phyloP scores from a whole-genome alignment of 495 filamentous ascomycete species.

The Penicillium tannophilum region DNA sequence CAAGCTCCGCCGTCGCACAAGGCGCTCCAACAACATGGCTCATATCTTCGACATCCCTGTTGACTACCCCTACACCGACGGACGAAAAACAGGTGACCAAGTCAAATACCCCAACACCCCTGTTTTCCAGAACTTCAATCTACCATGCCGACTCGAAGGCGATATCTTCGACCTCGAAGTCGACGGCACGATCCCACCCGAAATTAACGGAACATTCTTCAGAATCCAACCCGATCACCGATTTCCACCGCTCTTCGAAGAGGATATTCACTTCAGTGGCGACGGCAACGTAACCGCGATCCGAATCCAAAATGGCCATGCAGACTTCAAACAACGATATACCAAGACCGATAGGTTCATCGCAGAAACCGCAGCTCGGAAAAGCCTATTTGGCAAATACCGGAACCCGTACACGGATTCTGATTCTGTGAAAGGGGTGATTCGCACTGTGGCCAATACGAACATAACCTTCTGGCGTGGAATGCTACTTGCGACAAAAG shows the following conservation, averaged over 20 bases:
- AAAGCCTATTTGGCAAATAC: constrained; percentile 52
- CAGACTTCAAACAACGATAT: constrained; percentile 54
- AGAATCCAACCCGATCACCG: constrained; percentile 7
- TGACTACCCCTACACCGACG: neutral
- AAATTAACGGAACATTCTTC: neutral
- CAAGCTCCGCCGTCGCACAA: neutral
- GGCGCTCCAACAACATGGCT: neutral
- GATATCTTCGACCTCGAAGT: neutral
- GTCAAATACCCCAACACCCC: neutral
- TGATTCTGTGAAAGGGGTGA: constrained; percentile 42
- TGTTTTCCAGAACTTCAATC: neutral
- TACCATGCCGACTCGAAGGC: neutral
- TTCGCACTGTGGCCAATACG: constrained; percentile 56
- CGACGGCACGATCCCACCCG: neutral
- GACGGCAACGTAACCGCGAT: constrained; percentile 55
- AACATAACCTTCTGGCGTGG: constrained; percentile 57
- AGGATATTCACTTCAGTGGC: constrained; percentile 23
- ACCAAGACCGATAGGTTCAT: constrained; percentile 54
- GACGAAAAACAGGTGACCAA: neutral
- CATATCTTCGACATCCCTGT: neutral
- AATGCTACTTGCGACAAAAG: constrained; percentile 54
- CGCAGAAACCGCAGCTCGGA: constrained; percentile 41
- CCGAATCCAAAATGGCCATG: constrained; percentile 50
- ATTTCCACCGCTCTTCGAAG: constrained; percentile 18
- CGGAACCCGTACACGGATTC: constrained; percentile 57